phyloP scores from a whole-genome alignment of 352 stramenopile genomes.

The Plasmopara halstedii region DNA sequence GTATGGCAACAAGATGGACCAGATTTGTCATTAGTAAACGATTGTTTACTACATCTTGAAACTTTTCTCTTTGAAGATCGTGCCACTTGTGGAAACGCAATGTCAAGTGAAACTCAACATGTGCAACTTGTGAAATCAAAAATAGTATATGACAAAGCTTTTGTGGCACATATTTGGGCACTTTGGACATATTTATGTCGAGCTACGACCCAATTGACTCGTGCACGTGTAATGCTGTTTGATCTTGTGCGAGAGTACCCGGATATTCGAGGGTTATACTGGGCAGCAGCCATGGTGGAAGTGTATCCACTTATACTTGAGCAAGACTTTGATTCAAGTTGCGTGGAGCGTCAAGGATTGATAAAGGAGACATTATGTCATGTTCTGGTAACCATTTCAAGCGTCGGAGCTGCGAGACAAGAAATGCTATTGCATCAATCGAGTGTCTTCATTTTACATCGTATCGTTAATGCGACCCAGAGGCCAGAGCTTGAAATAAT shows the following conservation, averaged over 20 bases:
- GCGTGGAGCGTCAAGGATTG: constrained; percentile 9
- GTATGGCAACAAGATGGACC: background rate
- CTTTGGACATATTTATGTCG: constrained; percentile 33
- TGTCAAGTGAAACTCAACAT: constrained; percentile 3
- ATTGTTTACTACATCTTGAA: constrained; percentile 22
- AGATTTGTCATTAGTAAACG: constrained; percentile 9
- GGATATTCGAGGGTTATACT: constrained; percentile 39
- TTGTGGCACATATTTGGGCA: constrained; percentile 33
- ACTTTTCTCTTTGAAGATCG: constrained; percentile 14
- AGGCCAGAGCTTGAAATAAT: constrained; percentile 24
- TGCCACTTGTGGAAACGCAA: constrained; percentile 6
- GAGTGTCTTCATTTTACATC: constrained; percentile 25
- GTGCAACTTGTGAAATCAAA: too few relatives aligned
- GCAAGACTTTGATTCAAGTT: constrained; percentile 26
- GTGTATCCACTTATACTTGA: constrained; percentile 25
- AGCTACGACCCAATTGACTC: constrained; percentile 7
- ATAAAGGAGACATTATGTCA: constrained; percentile 28
- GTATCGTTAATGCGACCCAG: constrained; percentile 23
- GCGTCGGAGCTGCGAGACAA: constrained; percentile 15
- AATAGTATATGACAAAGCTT: too few relatives aligned
- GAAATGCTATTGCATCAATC: constrained; percentile 30
- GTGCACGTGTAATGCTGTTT: constrained; percentile 35
- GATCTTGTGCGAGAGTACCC: constrained; percentile 32
- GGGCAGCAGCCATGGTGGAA: constrained; percentile 28
- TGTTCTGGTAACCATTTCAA: constrained; percentile 21